phyloP scores from a whole-genome alignment of 2,329 filamentous ascomycete species.

The Albifimbria verrucaria region DNA sequence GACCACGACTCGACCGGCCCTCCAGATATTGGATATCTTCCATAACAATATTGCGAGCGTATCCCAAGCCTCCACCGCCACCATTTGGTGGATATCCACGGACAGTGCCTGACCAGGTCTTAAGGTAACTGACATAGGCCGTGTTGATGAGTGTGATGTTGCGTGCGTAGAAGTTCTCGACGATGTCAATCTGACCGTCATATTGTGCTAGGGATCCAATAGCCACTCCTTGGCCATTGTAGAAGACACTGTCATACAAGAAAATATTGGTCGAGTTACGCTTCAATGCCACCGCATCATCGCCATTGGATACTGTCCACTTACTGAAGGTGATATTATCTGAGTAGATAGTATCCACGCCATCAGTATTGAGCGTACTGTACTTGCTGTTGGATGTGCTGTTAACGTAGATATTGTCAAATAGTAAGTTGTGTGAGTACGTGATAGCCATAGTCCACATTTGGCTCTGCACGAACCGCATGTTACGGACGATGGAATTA shows the following conservation, averaged over 20 bases:
- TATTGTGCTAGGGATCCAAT: slow-evolving; percentile 58
- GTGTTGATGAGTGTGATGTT: slow-evolving; percentile 46
- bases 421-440: slow-evolving; percentile 40
- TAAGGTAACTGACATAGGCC: slow-evolving; percentile 48
- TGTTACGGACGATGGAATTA: slow-evolving; percentile 43
- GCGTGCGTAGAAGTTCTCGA: slow-evolving; percentile 45
- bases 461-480: slow-evolving; percentile 53
- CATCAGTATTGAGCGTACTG: slow-evolving; percentile 37
- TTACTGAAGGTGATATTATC: slow-evolving; percentile 47
- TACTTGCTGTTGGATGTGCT: slow-evolving; percentile 35
- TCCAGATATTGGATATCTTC: slow-evolving; percentile 25
- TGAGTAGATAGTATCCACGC: slow-evolving; percentile 49
- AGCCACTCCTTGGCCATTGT: slow-evolving; percentile 49
- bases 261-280: slow-evolving; percentile 53
- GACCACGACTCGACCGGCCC: slow-evolving; percentile 16
- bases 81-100: slow-evolving; percentile 54
- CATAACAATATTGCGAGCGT: slow-evolving; percentile 25
- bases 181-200: slow-evolving; percentile 40
- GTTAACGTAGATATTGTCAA: slow-evolving; percentile 52
- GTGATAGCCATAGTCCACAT: slow-evolving; percentile 60
- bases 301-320: slow-evolving; percentile 49
- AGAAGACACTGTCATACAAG: slow-evolving; percentile 46
- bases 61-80: slow-evolving; percentile 52
- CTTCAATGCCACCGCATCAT: slow-evolving; percentile 53
- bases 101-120: slow-evolving; percentile 55